These are phyloP conservation scores for Apiospora hydei DNA, from an alignment of 2,329 filamentous ascomycete genomes.

Conservation along the genomic window DNA sequence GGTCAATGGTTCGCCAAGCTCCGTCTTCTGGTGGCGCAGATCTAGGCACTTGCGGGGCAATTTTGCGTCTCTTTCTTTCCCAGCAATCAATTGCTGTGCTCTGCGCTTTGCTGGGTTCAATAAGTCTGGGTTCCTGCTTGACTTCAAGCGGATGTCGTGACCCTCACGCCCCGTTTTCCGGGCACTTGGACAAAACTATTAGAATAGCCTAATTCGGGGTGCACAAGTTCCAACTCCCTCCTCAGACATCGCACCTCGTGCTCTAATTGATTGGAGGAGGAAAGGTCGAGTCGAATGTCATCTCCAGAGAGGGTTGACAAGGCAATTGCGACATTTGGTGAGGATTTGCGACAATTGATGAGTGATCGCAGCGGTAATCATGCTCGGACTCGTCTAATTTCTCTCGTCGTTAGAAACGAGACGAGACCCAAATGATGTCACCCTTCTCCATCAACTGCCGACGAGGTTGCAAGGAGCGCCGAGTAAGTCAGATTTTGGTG, in stretches of 20 bases:
- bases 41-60: not conserved
- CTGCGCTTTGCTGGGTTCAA: not conserved
- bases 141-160: conserved; percentile 5
- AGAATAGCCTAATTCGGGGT: conserved; percentile 1
- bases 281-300: not conserved
- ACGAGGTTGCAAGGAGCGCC: not conserved
- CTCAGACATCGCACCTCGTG: conserved; percentile 7
- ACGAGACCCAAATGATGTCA: conserved; percentile 4
- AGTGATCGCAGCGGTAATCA: not conserved
- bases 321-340: not conserved
- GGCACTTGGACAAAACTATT: not conserved
- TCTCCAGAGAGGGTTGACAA: no score
- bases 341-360: not conserved
- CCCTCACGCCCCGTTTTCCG: conserved; percentile 8
- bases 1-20: not conserved
- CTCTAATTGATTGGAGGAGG: not conserved
- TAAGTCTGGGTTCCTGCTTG: not conserved
- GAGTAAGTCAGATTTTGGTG: not conserved
- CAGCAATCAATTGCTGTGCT: not conserved
- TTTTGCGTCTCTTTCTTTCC: not conserved
- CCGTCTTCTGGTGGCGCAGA: not conserved
- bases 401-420: not conserved
- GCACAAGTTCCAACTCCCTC: not conserved
- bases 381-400: no score
- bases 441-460: not conserved